Evolutionary conservation across 78 protist species (phyloP).

Genomic region (Dictyostelium citrinum): DNA sequence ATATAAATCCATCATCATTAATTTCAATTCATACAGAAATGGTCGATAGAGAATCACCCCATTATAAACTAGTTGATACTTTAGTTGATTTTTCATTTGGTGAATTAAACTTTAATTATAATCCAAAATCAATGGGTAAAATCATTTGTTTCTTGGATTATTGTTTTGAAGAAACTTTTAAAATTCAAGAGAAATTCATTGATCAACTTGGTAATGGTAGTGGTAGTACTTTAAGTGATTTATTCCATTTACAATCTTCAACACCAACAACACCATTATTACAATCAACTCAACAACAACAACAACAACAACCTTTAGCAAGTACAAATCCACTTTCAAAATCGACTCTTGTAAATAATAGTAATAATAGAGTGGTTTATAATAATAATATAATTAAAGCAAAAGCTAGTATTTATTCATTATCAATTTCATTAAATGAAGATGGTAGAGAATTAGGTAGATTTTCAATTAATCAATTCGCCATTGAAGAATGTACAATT

Average conservation of each 20-base stretch:
- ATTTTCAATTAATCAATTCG: conserved; percentile 52
- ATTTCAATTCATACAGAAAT: conserved; percentile 37
- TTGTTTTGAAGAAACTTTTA: conserved; percentile 62
- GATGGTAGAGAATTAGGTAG: conserved; percentile 35
- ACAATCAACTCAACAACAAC: background rate
- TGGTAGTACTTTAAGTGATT: background rate
- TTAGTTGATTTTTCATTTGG: conserved; percentile 44
- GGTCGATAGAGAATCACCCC: conserved; percentile 58
- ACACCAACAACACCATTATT: background rate
- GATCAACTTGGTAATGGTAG: background rate
- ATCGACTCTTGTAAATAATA: background rate
- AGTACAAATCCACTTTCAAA: background rate
- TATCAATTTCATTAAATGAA: conserved; percentile 62
- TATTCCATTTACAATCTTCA: background rate
- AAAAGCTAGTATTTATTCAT: conserved; percentile 46
- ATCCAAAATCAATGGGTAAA: conserved; percentile 57
- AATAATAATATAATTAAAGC: conserved; percentile 13
- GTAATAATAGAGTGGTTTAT: background rate
- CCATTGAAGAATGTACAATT: conserved; percentile 17
- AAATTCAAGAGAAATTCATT: conserved; percentile 34
- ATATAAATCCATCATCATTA: background rate
- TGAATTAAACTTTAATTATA: conserved; percentile 58
- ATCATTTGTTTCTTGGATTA: conserved; percentile 31
- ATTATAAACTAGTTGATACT: conserved; percentile 23
- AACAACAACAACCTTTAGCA: background rate